phyloP scores from a whole-genome alignment of 768 basidiomycete genomes.

The Suillus hirtellus region DNA sequence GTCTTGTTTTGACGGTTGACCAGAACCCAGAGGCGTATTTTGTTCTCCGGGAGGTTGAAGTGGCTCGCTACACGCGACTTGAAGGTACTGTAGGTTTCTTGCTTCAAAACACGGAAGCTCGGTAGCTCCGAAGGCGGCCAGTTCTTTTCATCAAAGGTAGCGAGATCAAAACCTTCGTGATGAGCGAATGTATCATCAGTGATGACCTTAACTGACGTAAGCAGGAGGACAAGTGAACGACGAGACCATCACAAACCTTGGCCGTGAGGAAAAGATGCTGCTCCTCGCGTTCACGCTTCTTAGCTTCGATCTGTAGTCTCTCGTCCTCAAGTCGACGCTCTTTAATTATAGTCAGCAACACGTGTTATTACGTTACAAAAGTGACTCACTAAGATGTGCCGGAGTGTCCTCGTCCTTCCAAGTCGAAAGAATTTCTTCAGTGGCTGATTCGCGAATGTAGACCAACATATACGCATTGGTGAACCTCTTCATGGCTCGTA shows the following conservation, averaged over 20 bases:
- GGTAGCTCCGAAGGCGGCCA: slow-evolving; percentile 94
- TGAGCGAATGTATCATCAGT: slow-evolving; percentile 93
- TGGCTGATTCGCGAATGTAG: slow-evolving; percentile 84
- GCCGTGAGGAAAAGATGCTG: slow-evolving; percentile 98
- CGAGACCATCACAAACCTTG: slow-evolving; percentile 53
- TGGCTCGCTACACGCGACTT: slow-evolving; percentile 89
- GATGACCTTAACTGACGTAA: slow-evolving; percentile 60
- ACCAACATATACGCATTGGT: slow-evolving; percentile 99
- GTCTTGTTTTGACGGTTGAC: slow-evolving; percentile 99
- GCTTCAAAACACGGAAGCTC: slow-evolving; percentile 93
- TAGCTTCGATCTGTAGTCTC: slow-evolving; percentile 86
- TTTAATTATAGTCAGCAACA: slow-evolving; percentile 32
- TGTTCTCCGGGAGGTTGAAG: slow-evolving; percentile 82
- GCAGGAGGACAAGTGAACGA: background rate
- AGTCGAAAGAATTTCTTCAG: slow-evolving; percentile 83
- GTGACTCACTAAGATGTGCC: slow-evolving; percentile 80
- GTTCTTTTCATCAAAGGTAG: slow-evolving; percentile 96
- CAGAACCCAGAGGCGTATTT: slow-evolving; percentile 94
- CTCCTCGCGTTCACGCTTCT: slow-evolving; percentile 95
- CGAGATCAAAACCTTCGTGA: slow-evolving; percentile 97
- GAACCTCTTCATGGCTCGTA: slow-evolving; percentile 94
- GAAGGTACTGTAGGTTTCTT: slow-evolving; percentile 89
- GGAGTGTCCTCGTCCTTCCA: slow-evolving; percentile 95
- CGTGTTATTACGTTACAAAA: slow-evolving; percentile 7
- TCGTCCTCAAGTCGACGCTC: slow-evolving; percentile 95